A percentile compares a stretch with the other conserved stretches of the same genome.
Evolutionary conservation across 495 filamentous ascomycete species (phyloP).

Genomic region (Aspergillus bridgeri): DNA sequence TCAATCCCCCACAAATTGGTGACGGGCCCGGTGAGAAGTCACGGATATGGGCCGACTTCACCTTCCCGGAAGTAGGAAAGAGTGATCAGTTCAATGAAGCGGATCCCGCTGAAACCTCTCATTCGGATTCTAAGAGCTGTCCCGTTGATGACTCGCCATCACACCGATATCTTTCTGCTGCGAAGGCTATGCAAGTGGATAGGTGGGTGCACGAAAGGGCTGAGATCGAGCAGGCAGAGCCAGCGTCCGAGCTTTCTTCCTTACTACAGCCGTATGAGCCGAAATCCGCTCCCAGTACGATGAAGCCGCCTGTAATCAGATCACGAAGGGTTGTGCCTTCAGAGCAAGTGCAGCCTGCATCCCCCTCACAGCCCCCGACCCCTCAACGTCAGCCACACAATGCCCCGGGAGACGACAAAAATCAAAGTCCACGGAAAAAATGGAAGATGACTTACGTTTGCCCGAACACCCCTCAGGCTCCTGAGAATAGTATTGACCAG

Average conservation of each 20-base stretch:
- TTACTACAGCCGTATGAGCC: not conserved
- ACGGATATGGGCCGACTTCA: conserved; percentile 25
- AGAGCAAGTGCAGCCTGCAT: not conserved
- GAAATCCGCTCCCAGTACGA: not conserved
- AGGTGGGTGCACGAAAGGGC: conserved; percentile 22
- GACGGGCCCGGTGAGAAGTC: conserved; percentile 12
- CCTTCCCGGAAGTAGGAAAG: conserved; percentile 22
- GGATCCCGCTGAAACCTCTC: not conserved
- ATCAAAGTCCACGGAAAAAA: conserved; percentile 10
- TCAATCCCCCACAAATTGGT: conserved; percentile 8
- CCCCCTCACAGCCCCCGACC: not conserved
- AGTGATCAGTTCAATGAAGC: not conserved
- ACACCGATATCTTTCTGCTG: conserved; percentile 19
- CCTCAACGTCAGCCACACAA: not conserved
- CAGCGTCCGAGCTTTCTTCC: not conserved
- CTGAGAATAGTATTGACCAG: not conserved
- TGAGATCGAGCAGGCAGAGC: conserved; percentile 4
- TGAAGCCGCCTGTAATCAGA: conserved; percentile 20
- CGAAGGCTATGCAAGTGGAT: conserved; percentile 25
- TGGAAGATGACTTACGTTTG: conserved; percentile 20
- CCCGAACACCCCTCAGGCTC: not conserved
- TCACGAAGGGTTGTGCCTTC: conserved; percentile 6
- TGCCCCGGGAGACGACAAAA: not conserved
- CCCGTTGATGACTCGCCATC: not conserved
- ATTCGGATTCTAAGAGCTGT: not conserved